Evolutionary conservation across 2,329 filamentous ascomycete species (phyloP).

Genomic region (Pseudonectria buxi): DNA sequence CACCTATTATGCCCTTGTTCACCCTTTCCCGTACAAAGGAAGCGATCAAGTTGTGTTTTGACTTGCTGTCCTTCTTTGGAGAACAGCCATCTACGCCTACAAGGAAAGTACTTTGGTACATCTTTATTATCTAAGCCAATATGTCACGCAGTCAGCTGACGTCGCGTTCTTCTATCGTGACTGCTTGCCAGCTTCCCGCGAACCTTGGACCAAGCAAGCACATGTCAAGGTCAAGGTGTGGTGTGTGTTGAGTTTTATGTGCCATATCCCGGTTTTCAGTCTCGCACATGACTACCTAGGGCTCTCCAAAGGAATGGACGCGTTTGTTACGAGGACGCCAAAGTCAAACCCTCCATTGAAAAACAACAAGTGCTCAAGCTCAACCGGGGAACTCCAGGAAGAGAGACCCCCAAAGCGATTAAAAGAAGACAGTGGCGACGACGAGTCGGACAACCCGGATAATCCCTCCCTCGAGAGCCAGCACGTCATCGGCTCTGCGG

Average conservation of each 20-base stretch:
- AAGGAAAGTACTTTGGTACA: too few relatives aligned
- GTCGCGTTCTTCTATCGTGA: slow-evolving; percentile 26
- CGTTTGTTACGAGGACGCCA: slow-evolving; percentile 28
- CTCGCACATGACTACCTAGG: slow-evolving; percentile 5
- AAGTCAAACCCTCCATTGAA: slow-evolving; percentile 9
- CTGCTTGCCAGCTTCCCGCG: slow-evolving; percentile 13
- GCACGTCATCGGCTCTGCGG: not conserved
- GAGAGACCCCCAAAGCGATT: slow-evolving; percentile 26
- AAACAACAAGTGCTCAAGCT: slow-evolving; percentile 6
- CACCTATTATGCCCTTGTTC: too few relatives aligned
- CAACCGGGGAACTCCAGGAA: slow-evolving; percentile 5
- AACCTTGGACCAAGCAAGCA: not conserved
- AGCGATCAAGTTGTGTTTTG: not conserved
- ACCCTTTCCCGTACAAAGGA: too few relatives aligned
- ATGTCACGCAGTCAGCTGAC: slow-evolving; percentile 29
- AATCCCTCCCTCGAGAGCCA: slow-evolving; percentile 10
- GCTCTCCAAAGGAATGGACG: slow-evolving; percentile 27
- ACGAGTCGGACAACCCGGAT: slow-evolving; percentile 17
- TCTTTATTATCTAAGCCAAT: not conserved
- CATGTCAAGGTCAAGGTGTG: too few relatives aligned
- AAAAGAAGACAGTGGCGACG: slow-evolving; percentile 20
- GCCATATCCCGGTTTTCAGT: not conserved
- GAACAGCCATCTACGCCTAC: too few relatives aligned
- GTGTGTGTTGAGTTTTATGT: not conserved
- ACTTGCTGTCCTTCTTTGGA: not conserved